Base-by-base conservation (phyloP, 805 yeast genomes). In the Candida sphagnicola region DNA sequence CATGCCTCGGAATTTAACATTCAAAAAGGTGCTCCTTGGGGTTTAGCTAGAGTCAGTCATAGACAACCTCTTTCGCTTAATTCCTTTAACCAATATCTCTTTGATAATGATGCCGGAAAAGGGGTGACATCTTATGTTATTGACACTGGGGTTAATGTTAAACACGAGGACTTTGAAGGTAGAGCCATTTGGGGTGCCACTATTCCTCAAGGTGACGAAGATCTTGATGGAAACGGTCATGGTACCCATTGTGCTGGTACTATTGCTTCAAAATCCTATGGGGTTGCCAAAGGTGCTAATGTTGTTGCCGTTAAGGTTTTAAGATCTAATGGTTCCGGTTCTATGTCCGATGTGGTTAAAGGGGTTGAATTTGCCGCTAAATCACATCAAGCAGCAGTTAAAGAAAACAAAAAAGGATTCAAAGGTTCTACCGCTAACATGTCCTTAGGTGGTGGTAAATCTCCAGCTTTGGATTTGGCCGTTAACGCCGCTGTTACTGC, bases 171-270 rank as follows among this genome's bases (percentile, higher is more conserved):
- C 54, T 89, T 89, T 54, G 82, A 68, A 8, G 90, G 90, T 34
- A 79, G 96, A 67, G 95, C 95, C 32, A 58, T 59, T 28, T 86
- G 95, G 95, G 95, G 95, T 50, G 74, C 80, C 36, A 86, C 95
- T 41, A 72, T 86, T 48, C 95, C 95, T 49, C 51, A 62, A 37
- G 82, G 81, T 52, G 87, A 80, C 50, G 74, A 73, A 38, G 88
- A 82, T 49, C 54, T 71, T 31, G 96, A 90, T 59, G 93, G 88
- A 38, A 85, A 86, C 53, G 97, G 96, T 37, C 97, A 89, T 64
- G 97, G 97, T 55, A 87, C 96, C 33, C 97, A 89, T 57, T 87
- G 95, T 68, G 95, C 96, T n/a, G 97, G 96, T 65, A 88, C 95
- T 25, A 86, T 90, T 53, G 96, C 82, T 36, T 84, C 93, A 16